Conservation (phyloP, 345 rosid genomes). For the Hypericum perforatum region DNA sequence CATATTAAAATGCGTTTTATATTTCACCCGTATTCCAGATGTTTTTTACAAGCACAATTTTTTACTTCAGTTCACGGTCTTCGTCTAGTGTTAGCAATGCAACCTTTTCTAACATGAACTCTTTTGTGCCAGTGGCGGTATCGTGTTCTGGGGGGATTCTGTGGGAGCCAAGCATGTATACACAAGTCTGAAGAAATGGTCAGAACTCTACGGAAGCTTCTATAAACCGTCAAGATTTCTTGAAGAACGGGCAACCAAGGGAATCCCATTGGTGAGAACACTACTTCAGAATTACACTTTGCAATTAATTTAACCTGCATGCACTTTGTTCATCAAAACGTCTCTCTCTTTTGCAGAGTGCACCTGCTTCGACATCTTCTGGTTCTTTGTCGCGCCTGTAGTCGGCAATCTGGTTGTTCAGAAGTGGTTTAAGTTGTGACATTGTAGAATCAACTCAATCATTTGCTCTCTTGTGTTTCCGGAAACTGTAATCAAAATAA, state of each 20-base stretch:
- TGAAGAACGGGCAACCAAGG: slow-evolving; percentile 74
- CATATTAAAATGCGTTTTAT: too few species aligned
- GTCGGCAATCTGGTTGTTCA: slow-evolving; percentile 3
- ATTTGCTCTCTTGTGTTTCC: too few species aligned
- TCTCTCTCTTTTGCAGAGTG: slow-evolving; percentile 32
- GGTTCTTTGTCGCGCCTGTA: slow-evolving; percentile 39
- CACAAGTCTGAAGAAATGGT: slow-evolving; percentile 61
- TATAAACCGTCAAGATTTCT: slow-evolving; percentile 68
- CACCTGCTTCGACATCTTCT: slow-evolving; percentile 26
- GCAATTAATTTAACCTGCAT: neutral
- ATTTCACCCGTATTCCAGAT: too few species aligned
- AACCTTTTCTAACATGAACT: neutral
- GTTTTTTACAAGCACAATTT: too few species aligned
- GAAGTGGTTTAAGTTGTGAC: too few species aligned
- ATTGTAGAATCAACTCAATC: too few species aligned
- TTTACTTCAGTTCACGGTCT: too few species aligned
- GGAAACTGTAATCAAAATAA: too few species aligned
- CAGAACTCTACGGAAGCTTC: slow-evolving; percentile 53
- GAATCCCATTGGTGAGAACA: slow-evolving; percentile 59
- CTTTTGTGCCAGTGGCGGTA: slow-evolving; percentile 58
- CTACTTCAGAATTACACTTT: neutral
- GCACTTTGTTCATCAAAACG: too few species aligned
- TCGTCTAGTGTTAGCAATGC: too few species aligned
- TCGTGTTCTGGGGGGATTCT: slow-evolving; percentile 81
- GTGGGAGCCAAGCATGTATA: slow-evolving; percentile 59